Percentiles rank a stretch among this genome's conserved stretches.
These are phyloP conservation scores for Podospora fimiseda DNA, from an alignment of 495 filamentous ascomycete species.

Conservation along the genomic window DNA sequence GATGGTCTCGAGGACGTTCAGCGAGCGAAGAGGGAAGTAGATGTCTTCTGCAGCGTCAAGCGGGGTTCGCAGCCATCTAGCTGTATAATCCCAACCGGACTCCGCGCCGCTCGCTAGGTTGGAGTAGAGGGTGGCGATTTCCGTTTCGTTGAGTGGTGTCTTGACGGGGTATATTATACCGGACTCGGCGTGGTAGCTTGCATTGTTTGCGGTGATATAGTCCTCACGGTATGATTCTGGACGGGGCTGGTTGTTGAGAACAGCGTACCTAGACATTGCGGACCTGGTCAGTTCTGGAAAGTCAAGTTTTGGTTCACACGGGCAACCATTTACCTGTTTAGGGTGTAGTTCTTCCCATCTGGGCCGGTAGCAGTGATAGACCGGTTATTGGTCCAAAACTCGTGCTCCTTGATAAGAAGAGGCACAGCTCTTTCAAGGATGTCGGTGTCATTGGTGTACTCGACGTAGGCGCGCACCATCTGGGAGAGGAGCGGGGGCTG, in stretches of 20 bases:
- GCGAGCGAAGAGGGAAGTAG: conserved; percentile 46
- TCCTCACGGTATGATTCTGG: conserved; percentile 47
- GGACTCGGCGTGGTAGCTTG: conserved; percentile 36
- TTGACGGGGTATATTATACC: conserved; percentile 45
- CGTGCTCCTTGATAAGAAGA: conserved; percentile 42
- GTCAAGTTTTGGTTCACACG: too few relatives aligned
- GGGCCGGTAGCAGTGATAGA: conserved; percentile 28
- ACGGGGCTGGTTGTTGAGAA: conserved; percentile 43
- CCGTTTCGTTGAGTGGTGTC: conserved; percentile 30
- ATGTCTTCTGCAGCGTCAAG: conserved; percentile 39
- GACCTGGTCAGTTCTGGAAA: background rate
- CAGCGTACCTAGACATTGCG: conserved; percentile 29
- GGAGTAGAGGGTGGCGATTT: conserved; percentile 36
- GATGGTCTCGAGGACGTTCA: conserved; percentile 35
- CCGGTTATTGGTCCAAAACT: conserved; percentile 42
- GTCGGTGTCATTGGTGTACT: conserved; percentile 45
- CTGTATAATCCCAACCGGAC: conserved; percentile 43
- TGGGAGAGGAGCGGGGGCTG: conserved; percentile 44
- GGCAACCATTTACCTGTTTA: conserved; percentile 39
- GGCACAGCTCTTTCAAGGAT: conserved; percentile 41
- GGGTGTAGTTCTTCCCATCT: conserved; percentile 31
- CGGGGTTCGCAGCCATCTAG: conserved; percentile 36
- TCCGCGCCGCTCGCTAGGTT: conserved; percentile 46
- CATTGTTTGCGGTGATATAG: conserved; percentile 41
- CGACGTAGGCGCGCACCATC: conserved; percentile 44